Evolutionary conservation across 345 rosid species (phyloP).

Genomic region (Linum lewisii): DNA sequence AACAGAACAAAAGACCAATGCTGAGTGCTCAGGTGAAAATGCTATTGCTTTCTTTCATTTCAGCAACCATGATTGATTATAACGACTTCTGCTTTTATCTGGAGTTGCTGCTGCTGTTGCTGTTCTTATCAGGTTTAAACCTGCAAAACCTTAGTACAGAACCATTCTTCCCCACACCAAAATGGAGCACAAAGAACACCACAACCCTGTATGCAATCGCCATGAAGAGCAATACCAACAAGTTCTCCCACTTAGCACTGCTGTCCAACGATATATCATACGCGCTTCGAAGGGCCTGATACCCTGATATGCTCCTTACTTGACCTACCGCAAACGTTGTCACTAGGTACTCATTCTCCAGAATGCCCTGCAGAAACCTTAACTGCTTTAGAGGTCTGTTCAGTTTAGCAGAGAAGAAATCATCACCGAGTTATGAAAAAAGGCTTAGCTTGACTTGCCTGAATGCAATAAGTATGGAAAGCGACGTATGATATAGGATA

Average conservation of each 20-base stretch:
- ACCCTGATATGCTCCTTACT: constrained; percentile 82
- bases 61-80: constrained; percentile 17
- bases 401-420: background rate
- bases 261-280: constrained; percentile 68
- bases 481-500: constrained; percentile 87
- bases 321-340: constrained; percentile 81
- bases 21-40: background rate
- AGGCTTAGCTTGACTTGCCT: constrained; percentile 36
- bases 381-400: constrained; percentile 1
- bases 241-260: constrained; percentile 80
- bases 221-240: constrained; percentile 71
- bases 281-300: constrained; percentile 55
- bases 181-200: constrained; percentile 49
- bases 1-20: background rate
- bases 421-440: background rate
- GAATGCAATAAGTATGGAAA: constrained; percentile 81
- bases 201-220: constrained; percentile 63
- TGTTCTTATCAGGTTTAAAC: constrained; percentile 27
- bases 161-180: constrained; percentile 25
- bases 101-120: constrained; percentile 16
- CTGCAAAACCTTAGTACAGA: constrained; percentile 26
- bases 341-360: constrained; percentile 90
- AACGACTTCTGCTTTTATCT: constrained; percentile 28
- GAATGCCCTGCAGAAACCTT: constrained; percentile 53
- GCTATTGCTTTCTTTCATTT: background rate